These are phyloP conservation scores for Cytospora schulzeri DNA, from an alignment of 2,329 filamentous ascomycete genomes.

Conservation along the genomic window DNA sequence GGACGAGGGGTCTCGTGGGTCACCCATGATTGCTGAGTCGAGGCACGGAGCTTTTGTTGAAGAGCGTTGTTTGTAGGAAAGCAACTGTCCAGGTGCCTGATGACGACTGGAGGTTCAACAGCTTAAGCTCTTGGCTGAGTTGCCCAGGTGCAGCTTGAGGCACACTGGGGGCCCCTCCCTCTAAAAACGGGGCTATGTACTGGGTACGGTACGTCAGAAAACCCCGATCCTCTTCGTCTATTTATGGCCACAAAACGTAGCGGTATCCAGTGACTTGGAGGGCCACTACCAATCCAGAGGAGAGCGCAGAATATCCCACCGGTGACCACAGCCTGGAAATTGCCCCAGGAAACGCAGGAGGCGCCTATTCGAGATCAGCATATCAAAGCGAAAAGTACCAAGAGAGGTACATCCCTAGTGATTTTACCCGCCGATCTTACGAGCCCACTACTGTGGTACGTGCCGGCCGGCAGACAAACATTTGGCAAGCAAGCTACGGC, in stretches of 20 bases:
- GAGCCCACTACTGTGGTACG: too few species aligned
- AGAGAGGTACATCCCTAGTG: neutral
- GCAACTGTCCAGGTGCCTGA: constrained; percentile 8
- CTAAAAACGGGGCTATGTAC: neutral
- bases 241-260: neutral
- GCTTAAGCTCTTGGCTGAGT: constrained; percentile 1
- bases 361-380: neutral
- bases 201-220: constrained; percentile 21
- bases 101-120: constrained; percentile 22
- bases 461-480: neutral
- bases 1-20: constrained; percentile 59
- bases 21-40: constrained; percentile 47
- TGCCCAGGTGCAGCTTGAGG: neutral
- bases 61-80: constrained; percentile 1
- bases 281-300: neutral
- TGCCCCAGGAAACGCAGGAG: neutral
- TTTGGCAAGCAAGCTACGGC: neutral
- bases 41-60: constrained; percentile 6
- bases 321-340: too few species aligned
- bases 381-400: neutral
- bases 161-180: neutral
- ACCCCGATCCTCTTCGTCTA: constrained; percentile 2
- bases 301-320: neutral
- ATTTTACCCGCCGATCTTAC: neutral
- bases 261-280: neutral